Percentiles rank a stretch among this genome's conserved stretches.
These are phyloP conservation scores for Penicillium paneum DNA, from an alignment of 2,329 filamentous ascomycete genomes.

Conservation along the genomic window DNA sequence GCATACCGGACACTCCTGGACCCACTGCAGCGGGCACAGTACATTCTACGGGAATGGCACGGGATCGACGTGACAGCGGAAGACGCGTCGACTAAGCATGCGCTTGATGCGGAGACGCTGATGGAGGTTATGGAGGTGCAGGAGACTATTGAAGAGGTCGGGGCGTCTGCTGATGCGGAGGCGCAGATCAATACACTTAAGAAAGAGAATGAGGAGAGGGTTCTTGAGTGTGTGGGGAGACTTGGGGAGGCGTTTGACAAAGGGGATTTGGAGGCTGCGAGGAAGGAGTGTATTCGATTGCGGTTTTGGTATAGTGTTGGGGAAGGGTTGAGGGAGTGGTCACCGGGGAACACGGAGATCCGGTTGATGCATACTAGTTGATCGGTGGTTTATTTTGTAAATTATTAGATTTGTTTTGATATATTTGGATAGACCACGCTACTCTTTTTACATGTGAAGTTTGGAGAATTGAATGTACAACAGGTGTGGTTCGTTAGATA, in stretches of 20 bases:
- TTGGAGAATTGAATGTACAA: background rate
- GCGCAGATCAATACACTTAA: slow-evolving; percentile 63
- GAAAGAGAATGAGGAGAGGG: slow-evolving; percentile 64
- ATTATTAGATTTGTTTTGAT: background rate
- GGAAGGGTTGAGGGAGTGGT: slow-evolving; percentile 78
- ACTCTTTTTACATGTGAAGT: background rate
- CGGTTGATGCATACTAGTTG: slow-evolving; percentile 52
- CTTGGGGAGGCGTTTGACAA: slow-evolving; percentile 64
- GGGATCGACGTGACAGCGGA: slow-evolving; percentile 70
- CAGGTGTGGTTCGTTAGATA: background rate
- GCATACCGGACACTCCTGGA: slow-evolving; percentile 81
- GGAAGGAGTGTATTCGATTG: slow-evolving; percentile 69
- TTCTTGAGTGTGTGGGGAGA: slow-evolving; percentile 59
- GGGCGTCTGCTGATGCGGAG: slow-evolving; percentile 49
- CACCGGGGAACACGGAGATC: slow-evolving; percentile 64
- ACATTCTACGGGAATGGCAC: slow-evolving; percentile 64
- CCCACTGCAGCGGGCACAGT: slow-evolving; percentile 82
- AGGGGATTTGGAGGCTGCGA: slow-evolving; percentile 65
- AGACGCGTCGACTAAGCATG: slow-evolving; percentile 69
- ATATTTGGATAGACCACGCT: background rate
- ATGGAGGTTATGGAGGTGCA: slow-evolving; percentile 83
- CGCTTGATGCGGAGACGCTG: slow-evolving; percentile 68
- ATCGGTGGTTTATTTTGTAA: slow-evolving; percentile 16
- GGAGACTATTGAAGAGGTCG: slow-evolving; percentile 68
- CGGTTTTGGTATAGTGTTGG: slow-evolving; percentile 89